Base-by-base conservation (phyloP, 441 rosid genomes). In the Manihot esculenta region DNA sequence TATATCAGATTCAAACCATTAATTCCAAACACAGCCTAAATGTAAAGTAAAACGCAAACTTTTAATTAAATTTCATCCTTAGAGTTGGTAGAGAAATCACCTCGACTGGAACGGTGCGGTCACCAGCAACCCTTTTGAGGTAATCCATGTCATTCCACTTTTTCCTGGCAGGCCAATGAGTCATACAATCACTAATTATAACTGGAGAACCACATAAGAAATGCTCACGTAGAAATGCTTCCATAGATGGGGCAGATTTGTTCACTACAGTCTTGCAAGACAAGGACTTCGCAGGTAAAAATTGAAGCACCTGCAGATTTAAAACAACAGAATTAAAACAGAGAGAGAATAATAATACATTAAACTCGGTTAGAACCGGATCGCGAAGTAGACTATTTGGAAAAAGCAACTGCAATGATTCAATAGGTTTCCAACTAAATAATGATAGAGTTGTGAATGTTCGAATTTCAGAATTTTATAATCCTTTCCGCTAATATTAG, bases 81-180 rank as follows among this genome's bases (percentile, higher is more conserved):
- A 66, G 53, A 13, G 11, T 5, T 21, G 71, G 74, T 35, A 74
- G 68, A 71, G 60, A 45, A 77, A 86, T 87, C 84, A 92, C 99
- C 99, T 94, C 99, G 59, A 94, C 99, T 33, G 99, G 99, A 64
- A 94, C 94, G 9, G 98, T 94, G 20, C 99, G 90, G 64, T 88
- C 84, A 76, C 98, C 99, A 68, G 97, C 99, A 74, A 90, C 86
- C 51, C 69, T 59, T 64, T 71, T 84, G 54, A 94, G 86, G 72
- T 94, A 94, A 75, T 85, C 89, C 81, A 92, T 70, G 79, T 90
- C 86, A 69, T 92, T 89, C 99, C 99, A 94, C 86, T 83, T 94
- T 49, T 77, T 73, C 78, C 76, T 84, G 77, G 99, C 98, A 61
- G 99, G 96, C 99, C 99, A 94, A 70, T 94, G 96, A 73, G 84